These are phyloP conservation scores for Coix lacrymajobi DNA, from an alignment of 176 grass and related monocot genomes.

Conservation along the genomic window DNA sequence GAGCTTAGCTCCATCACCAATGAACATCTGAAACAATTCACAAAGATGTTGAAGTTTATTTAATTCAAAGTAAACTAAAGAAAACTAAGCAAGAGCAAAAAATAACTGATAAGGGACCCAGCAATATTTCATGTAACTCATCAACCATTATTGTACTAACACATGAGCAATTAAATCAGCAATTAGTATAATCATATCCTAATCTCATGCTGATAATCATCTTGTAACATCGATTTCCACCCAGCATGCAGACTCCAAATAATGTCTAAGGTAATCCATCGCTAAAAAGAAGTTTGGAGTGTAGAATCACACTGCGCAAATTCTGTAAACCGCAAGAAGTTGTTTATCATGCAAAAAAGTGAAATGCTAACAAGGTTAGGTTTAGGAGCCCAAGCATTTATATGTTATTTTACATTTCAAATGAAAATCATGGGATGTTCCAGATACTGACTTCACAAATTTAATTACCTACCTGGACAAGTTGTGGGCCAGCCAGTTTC, in stretches of 20 bases:
- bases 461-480: constrained; percentile 62
- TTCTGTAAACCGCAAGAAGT: background rate
- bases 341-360: background rate
- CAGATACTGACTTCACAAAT: background rate
- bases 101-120: background rate
- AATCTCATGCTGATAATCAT: background rate
- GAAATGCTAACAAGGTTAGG: background rate
- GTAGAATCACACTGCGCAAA: background rate
- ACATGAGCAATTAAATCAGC: background rate
- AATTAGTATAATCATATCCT: background rate
- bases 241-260: background rate
- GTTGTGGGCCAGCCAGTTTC: constrained; percentile 82
- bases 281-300: background rate
- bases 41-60: background rate
- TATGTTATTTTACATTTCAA: background rate
- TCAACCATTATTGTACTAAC: background rate
- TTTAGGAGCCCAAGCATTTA: background rate
- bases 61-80: background rate
- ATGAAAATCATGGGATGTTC: too few relatives aligned
- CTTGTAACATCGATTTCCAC: background rate
- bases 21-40: constrained; percentile 4
- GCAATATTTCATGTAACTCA: background rate
- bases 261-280: background rate
- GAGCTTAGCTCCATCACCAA: constrained; percentile 4
- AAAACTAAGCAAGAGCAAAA: background rate